Percentiles rank a stretch among this genome's conserved stretches.
These are phyloP conservation scores for Arthroderma sp. DNA, from an alignment of 2,329 filamentous ascomycete genomes.

Conservation along the genomic window DNA sequence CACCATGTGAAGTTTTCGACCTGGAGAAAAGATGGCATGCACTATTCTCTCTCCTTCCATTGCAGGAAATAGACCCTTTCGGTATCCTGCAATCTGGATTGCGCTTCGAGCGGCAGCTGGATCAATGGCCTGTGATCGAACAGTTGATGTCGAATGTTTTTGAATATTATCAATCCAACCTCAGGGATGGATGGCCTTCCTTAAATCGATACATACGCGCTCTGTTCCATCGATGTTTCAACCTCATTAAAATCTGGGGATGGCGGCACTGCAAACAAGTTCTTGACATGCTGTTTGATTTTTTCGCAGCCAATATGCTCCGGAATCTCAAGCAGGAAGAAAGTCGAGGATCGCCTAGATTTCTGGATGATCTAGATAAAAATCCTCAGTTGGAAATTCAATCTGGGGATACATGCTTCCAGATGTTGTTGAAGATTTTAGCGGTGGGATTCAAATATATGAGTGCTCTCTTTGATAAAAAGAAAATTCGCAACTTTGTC, in stretches of 20 bases:
- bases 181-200: conserved; percentile 26
- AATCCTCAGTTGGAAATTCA: conserved; percentile 32
- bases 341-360: conserved; percentile 37
- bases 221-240: conserved; percentile 39
- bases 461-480: conserved; percentile 34
- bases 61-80: conserved; percentile 37
- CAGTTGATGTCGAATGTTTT: conserved; percentile 35
- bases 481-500: conserved; percentile 42
- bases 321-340: conserved; percentile 40
- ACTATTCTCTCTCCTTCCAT: conserved; percentile 41
- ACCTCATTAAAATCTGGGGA: conserved; percentile 41
- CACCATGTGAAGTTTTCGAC: conserved; percentile 14
- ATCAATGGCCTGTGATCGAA: conserved; percentile 40
- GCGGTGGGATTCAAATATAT: conserved; percentile 38
- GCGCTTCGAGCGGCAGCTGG: conserved; percentile 26
- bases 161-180: conserved; percentile 32
- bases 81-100: conserved; percentile 34
- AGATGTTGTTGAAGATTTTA: conserved; percentile 46
- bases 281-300: conserved; percentile 44
- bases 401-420: conserved; percentile 41
- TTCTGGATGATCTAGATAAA: conserved; percentile 38
- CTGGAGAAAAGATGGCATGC: conserved; percentile 29
- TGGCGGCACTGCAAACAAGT: conserved; percentile 44
- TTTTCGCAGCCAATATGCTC: conserved; percentile 43
- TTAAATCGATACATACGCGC: conserved; percentile 43